phyloP scores from a whole-genome alignment of 768 basidiomycete genomes.

The Auricularia cornea region DNA sequence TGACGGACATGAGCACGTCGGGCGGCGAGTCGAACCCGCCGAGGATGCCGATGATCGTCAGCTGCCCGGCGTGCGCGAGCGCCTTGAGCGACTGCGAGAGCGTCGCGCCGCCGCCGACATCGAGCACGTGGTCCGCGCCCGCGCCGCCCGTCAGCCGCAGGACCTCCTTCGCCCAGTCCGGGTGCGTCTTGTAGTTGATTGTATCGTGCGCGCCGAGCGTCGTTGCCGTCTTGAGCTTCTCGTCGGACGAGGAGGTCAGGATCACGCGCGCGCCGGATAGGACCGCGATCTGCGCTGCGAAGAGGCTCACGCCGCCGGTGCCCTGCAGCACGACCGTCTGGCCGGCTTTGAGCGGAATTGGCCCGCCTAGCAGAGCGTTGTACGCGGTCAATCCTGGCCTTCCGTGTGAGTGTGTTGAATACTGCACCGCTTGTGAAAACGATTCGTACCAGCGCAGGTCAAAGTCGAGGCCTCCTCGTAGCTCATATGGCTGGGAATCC shows the following conservation, averaged over 20 bases:
- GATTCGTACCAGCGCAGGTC: slow-evolving; percentile 30
- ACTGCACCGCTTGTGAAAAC: not conserved
- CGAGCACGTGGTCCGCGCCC: slow-evolving; percentile 30
- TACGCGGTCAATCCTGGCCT: slow-evolving; percentile 60
- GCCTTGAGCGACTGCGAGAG: slow-evolving; percentile 36
- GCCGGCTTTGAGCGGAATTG: slow-evolving; percentile 44
- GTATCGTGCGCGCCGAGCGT: slow-evolving; percentile 41
- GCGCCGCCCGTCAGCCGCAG: slow-evolving; percentile 27
- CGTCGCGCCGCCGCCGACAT: slow-evolving; percentile 51
- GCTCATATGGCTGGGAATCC: slow-evolving; percentile 48
- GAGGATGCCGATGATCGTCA: slow-evolving; percentile 47
- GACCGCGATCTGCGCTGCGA: slow-evolving; percentile 52
- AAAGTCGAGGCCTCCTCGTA: slow-evolving; percentile 60
- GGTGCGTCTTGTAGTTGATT: slow-evolving; percentile 54
- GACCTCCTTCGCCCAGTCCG: slow-evolving; percentile 51
- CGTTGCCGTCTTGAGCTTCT: slow-evolving; percentile 46
- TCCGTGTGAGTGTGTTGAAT: slow-evolving; percentile 30
- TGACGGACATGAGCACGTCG: not conserved
- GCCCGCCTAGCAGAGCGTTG: slow-evolving; percentile 42
- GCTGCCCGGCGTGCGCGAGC: slow-evolving; percentile 32
- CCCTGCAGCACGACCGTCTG: slow-evolving; percentile 41
- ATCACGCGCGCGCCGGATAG: slow-evolving; percentile 58
- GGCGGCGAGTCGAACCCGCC: slow-evolving; percentile 14
- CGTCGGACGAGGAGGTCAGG: slow-evolving; percentile 58
- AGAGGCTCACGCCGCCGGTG: slow-evolving; percentile 12